Base-by-base conservation (phyloP, 371 early-diverging fungal species). In the Mucor mucedo region DNA sequence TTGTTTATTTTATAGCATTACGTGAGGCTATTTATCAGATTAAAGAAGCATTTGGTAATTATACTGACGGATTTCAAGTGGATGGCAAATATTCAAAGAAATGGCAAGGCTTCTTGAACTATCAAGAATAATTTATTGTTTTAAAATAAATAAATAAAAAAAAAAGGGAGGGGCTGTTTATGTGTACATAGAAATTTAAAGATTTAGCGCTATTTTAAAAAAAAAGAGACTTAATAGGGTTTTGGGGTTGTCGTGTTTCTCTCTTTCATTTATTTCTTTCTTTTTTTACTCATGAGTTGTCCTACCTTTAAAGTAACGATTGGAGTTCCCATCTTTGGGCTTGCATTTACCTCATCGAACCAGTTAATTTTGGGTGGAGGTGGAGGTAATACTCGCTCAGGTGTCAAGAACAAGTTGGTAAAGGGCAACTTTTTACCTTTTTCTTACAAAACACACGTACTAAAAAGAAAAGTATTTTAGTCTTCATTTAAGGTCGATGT, bases 381-480 rank as follows among this genome's bases (percentile, higher is more conserved):
- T 29, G 92, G 92, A 38, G 92, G 92, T 5, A 69, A 85, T 4
- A 82, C 87, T 4, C 83, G 86, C 11, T 79, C 84, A 5, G 92
- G 92, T 32, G 88, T 91, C 32, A 83, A 84, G 52, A 91, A 91
- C 69, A 89, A 84, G 66, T 72, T 91, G 54, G 90, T 89, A 84
- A 73, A 35, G 8, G 8, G 14, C 4, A 4, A 30, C 28, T 11
- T 21, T 40, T 4, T 21, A 21, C 14, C 45, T 45, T 13, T 13
- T 52, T 3, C 9, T 39, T 16, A 1, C 29, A 2, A 14, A n/a
- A n/a, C n/a, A 9, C n/a, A 14, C 33, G 9, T 11, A 28, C 9
- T 44, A 13, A 42, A 16, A 21, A n/a, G n/a, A 60, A 38, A 33
- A 44, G 14, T 14, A 7, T 6, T 33, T 29, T 73, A 90, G 89